Base-by-base conservation (phyloP, 2,329 filamentous ascomycete species). In the Simplicillium aogashimaense region DNA sequence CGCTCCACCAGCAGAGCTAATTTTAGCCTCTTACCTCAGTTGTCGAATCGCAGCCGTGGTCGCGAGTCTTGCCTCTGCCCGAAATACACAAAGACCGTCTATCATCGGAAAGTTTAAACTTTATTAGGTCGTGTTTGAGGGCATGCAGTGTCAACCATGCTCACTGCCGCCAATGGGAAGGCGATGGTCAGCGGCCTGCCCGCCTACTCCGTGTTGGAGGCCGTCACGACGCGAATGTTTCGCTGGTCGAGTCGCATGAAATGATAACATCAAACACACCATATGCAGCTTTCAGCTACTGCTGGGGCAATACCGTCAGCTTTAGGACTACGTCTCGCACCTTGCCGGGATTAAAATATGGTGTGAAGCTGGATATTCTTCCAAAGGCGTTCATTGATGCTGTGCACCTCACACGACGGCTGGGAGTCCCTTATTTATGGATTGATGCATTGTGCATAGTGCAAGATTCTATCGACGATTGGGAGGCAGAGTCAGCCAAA, bases 371-470 rank as follows among this genome's bases (percentile, higher is more conserved):
- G 7, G 18, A 29, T 11, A 16, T 8, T 7, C 43, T 53, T 2
- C 49, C 49, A 9, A 38, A 33, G 4, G 51, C 49, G 7, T 53
- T 58, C n/a, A 42, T 37, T 4, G 55, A 59, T 31, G 55, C 55
- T 2, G 48, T 60, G 17, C 16, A n/a, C 0, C 36, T 58, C 6
- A 48, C 52, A 4, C 44, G 46, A 6, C 33, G 37, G 5, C 48
- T 60, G 8, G 42, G 42, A 1, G 18, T 56, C 7, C 31, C 34
- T 1, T 57, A 53, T 38, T 34, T 60, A 2, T 60, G 57, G 57
- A 55, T 58, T 25, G 55, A 60, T 44, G 48, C 54, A 8, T 35
- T 59, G 1, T 60, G 57, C 30, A 59, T 60, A 8, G 29, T 57
- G n/a, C 57, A 60, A 28, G 49, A 50, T 25, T 41, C 39, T 3